Conservation (phyloP, 768 basidiomycete genomes). For the Phanerochaete sordida region DNA sequence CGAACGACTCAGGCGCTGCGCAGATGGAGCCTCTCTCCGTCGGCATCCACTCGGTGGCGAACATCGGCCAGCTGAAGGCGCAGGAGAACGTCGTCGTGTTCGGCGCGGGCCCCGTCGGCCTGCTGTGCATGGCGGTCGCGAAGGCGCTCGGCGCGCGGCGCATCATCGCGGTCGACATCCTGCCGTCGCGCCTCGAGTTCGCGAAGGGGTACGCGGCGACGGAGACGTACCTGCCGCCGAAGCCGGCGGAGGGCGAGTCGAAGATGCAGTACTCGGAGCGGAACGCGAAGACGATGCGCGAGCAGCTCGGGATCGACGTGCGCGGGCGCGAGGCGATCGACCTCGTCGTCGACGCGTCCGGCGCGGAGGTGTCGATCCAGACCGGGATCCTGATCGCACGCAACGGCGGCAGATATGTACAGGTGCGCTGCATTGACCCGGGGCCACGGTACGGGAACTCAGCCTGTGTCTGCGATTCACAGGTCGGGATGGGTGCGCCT, state of each 20-base stretch:
- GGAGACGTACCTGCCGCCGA: slow-evolving; percentile 63
- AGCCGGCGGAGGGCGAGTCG: slow-evolving; percentile 58
- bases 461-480: slow-evolving; percentile 12
- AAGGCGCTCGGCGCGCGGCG: slow-evolving; percentile 86
- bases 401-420: slow-evolving; percentile 71
- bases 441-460: neutral
- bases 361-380: slow-evolving; percentile 90
- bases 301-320: slow-evolving; percentile 63
- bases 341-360: slow-evolving; percentile 87
- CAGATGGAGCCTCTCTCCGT: slow-evolving; percentile 96
- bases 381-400: slow-evolving; percentile 76
- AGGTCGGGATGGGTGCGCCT: slow-evolving; percentile 87
- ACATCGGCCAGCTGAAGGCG: slow-evolving; percentile 66
- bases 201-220: slow-evolving; percentile 84
- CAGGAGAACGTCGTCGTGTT: slow-evolving; percentile 80
- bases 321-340: slow-evolving; percentile 73
- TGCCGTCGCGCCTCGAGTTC: slow-evolving; percentile 74
- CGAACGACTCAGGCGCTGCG: neutral
- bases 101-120: slow-evolving; percentile 86
- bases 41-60: slow-evolving; percentile 83
- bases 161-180: slow-evolving; percentile 82
- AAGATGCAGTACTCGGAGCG: slow-evolving; percentile 69
- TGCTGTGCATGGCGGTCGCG: slow-evolving; percentile 94
- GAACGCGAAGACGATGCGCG: slow-evolving; percentile 64
- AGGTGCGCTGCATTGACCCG: slow-evolving; percentile 35